Evolutionary conservation across 768 basidiomycete species (phyloP), one percentile per base, ranked within the genome.

Genomic region (Lentinula boryana): DNA sequence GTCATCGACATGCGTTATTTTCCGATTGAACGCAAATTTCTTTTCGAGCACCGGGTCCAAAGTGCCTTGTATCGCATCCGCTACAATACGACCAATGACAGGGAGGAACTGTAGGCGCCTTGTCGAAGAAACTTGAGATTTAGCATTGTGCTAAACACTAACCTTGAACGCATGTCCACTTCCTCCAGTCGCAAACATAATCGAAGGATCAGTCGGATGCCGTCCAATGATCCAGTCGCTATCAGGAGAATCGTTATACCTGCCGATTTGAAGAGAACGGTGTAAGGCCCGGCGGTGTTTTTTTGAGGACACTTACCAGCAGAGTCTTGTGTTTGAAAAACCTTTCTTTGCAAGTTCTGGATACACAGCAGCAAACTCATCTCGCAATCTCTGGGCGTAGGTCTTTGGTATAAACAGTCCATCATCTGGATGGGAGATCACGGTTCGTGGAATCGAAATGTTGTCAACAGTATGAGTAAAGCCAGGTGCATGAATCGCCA

Each of bases 101-200:
- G 95, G 95, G 10, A 96, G 78, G 76, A 97, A 97, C 89, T 98
- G 60, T 16, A 55, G 57, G 15, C 13, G 13, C 4, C n/a, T 13
- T 32, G 51, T 12, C 6, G 3, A 5, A 40, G 12, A 12, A 31
- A 53, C 2, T 15, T 15, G 21, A 33, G 2, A 21, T 21, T 18
- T 6, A 23, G 43, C 23, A 18, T 31, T 54, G 36, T 8, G 1
- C 8, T 2, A 6, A 1, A 7, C 3, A 44, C 38, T 55, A 58
- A 86, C 91, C 82, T 95, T 95, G 79, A 84, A 95, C 0, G 85
- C 92, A 71, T 95, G 92, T 0, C 95, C 95, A 64, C 87, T 92
- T 6, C 89, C 96, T 16, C 84, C 91, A 0, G 95, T 95, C 1
- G 94, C 95, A 32, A 98, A 71, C 56, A 95, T 71, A 10, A 98